Conservation (phyloP, 1,284 basidiomycete genomes). For the Sutorius eximius region DNA sequence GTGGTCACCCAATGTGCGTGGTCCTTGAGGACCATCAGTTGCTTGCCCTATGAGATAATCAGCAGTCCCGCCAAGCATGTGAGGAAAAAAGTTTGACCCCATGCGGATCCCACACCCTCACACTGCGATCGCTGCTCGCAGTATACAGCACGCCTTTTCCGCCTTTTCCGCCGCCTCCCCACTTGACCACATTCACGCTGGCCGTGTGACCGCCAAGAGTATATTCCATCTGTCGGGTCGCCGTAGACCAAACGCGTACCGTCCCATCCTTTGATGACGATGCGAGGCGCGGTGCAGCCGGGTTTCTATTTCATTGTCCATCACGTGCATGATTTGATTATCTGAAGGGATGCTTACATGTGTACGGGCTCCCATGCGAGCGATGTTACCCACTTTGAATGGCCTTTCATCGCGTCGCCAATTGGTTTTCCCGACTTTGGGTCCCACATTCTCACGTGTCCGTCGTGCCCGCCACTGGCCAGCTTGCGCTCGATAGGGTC, state of each 20-base stretch:
- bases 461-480: conserved; percentile 91
- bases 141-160: conserved; percentile 87
- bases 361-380: conserved; percentile 97
- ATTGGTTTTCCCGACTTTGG: conserved; percentile 83
- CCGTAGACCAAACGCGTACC: conserved; percentile 89
- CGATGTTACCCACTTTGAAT: conserved; percentile 97
- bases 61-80: conserved; percentile 2
- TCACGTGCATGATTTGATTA: conserved; percentile 1
- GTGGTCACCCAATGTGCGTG: conserved; percentile 99
- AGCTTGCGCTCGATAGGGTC: conserved; percentile 88
- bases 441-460: conserved; percentile 88
- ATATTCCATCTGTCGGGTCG: conserved; percentile 75
- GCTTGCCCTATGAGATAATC: conserved; percentile 49
- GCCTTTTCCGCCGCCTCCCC: conserved; percentile 79
- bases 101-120: conserved; percentile 91
- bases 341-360: conserved; percentile 47
- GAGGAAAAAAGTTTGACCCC: conserved; percentile 45
- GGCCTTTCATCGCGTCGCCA: conserved; percentile 86
- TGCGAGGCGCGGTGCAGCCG: conserved; percentile 79
- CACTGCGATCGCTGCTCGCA: conserved; percentile 90
- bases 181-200: conserved; percentile 92
- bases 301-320: conserved; percentile 50
- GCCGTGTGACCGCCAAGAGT: conserved; percentile 93
- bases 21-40: conserved; percentile 80
- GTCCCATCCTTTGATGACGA: conserved; percentile 97